phyloP scores from a whole-genome alignment of 306 rosid genomes.

The Crotalaria pallida region DNA sequence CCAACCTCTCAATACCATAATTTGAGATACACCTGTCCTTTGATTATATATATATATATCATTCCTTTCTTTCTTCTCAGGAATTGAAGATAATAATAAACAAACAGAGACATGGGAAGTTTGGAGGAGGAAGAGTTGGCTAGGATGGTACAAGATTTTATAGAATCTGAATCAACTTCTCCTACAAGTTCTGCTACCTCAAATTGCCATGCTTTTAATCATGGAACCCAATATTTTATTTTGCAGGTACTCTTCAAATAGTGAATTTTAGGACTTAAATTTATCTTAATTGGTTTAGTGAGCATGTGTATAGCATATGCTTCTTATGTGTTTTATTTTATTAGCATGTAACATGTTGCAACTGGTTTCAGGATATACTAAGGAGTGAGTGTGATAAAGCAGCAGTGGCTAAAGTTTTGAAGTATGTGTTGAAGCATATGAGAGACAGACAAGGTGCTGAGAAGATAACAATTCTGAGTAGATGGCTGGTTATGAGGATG shows the following conservation, averaged over 20 bases:
- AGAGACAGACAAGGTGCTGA: slow-evolving; percentile 24
- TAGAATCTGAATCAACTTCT: slow-evolving; percentile 51
- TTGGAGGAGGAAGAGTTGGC: slow-evolving; percentile 54
- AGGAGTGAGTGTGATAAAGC: slow-evolving; percentile 28
- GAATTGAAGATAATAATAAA: not conserved
- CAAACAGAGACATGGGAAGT: slow-evolving; percentile 50
- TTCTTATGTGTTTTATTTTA: not conserved
- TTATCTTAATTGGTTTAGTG: too few relatives aligned
- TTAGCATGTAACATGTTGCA: not conserved
- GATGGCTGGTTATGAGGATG: slow-evolving; percentile 47
- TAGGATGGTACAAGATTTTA: slow-evolving; percentile 67
- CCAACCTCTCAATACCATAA: not conserved
- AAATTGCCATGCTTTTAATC: slow-evolving; percentile 23
- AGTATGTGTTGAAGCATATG: slow-evolving; percentile 41
- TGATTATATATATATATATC: too few relatives aligned
- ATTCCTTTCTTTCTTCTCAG: not conserved
- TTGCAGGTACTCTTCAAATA: slow-evolving; percentile 42
- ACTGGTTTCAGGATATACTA: slow-evolving; percentile 42
- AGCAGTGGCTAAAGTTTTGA: slow-evolving; percentile 39
- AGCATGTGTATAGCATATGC: too few relatives aligned
- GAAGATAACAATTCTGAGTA: slow-evolving; percentile 32
- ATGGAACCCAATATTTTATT: slow-evolving; percentile 32
- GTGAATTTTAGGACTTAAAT: not conserved
- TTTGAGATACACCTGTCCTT: not conserved
- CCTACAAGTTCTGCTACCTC: slow-evolving; percentile 30